Evolutionary conservation across 257 asterid species (phyloP).

Genomic region (Forsythia viridissima): DNA sequence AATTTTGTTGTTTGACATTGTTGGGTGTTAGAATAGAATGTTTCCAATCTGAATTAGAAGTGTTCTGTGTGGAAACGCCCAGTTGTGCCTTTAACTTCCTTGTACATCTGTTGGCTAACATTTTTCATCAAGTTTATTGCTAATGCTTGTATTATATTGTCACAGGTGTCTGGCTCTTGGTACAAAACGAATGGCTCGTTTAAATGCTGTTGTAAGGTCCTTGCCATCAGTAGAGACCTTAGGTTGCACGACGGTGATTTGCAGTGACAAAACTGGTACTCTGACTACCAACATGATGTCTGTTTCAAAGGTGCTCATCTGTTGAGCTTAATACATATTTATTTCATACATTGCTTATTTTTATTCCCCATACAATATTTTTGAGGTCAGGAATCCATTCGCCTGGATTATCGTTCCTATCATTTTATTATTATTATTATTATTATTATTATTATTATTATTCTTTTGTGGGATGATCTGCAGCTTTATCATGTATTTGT

Average conservation of each 20-base stretch:
- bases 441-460: too few species aligned
- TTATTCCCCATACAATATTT: conserved; percentile 9
- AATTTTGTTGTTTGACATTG: conserved; percentile 7
- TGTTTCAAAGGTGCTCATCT: conserved; percentile 74
- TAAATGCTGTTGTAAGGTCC: conserved; percentile 97
- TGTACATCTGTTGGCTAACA: conserved; percentile 5
- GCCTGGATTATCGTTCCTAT: not conserved
- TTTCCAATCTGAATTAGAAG: not conserved
- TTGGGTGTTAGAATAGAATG: not conserved
- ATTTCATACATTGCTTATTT: conserved; percentile 12
- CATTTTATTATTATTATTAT: not conserved
- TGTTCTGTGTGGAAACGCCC: conserved; percentile 8
- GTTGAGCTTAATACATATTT: conserved; percentile 10
- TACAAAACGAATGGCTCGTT: conserved; percentile 97
- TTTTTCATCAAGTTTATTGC: conserved; percentile 16
- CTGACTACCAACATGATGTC: conserved; percentile 99
- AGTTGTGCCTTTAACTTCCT: conserved; percentile 7
- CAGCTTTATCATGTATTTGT: conserved; percentile 8
- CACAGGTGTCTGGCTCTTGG: conserved; percentile 98
- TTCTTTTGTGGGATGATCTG: not conserved
- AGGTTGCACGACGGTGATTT: conserved; percentile 99
- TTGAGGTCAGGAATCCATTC: not conserved
- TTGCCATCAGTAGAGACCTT: conserved; percentile 99
- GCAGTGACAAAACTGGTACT: conserved; percentile 99
- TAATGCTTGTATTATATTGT: conserved; percentile 14